Evolutionary conservation across 2,329 filamentous ascomycete species (phyloP).

Genomic region (Zymoseptoria ardabiliae): DNA sequence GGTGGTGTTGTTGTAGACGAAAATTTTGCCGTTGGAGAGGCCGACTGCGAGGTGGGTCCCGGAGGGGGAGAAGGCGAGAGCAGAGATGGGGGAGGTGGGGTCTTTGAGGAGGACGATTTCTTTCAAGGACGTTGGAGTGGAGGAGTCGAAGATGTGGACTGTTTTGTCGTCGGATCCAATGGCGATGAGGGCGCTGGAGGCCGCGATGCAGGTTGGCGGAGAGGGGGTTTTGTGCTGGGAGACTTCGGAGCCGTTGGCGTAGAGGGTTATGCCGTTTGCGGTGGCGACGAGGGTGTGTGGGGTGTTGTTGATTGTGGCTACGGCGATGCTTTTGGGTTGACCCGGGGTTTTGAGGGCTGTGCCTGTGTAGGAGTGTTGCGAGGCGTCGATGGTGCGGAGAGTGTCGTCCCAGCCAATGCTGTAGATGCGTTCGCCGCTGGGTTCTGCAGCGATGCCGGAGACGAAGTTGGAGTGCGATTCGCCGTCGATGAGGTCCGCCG

Average conservation of each 20-base stretch:
- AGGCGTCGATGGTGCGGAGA: conserved; percentile 68
- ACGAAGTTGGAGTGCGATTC: conserved; percentile 81
- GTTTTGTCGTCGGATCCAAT: conserved; percentile 68
- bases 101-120: conserved; percentile 52
- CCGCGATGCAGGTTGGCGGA: conserved; percentile 61
- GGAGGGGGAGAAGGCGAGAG: conserved; percentile 73
- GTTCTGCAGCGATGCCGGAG: conserved; percentile 59
- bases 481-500: conserved; percentile 66
- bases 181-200: conserved; percentile 60
- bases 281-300: conserved; percentile 46
- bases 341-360: conserved; percentile 59
- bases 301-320: conserved; percentile 49
- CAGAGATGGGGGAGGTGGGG: conserved; percentile 65
- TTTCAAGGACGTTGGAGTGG: conserved; percentile 46
- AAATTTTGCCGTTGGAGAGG: conserved; percentile 77
- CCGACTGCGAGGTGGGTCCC: conserved; percentile 76
- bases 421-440: conserved; percentile 53
- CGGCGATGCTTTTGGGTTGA: conserved; percentile 70
- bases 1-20: conserved; percentile 56
- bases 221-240: conserved; percentile 48
- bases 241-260: conserved; percentile 46
- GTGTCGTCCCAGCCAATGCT: conserved; percentile 94
- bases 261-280: conserved; percentile 51
- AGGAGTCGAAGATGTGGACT: conserved; percentile 65
- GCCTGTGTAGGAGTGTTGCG: conserved; percentile 68